Percentiles rank a stretch among this genome's conserved stretches.
Evolutionary conservation across 768 basidiomycete species (phyloP).

Genomic region (Leccinum subgranulosum): DNA sequence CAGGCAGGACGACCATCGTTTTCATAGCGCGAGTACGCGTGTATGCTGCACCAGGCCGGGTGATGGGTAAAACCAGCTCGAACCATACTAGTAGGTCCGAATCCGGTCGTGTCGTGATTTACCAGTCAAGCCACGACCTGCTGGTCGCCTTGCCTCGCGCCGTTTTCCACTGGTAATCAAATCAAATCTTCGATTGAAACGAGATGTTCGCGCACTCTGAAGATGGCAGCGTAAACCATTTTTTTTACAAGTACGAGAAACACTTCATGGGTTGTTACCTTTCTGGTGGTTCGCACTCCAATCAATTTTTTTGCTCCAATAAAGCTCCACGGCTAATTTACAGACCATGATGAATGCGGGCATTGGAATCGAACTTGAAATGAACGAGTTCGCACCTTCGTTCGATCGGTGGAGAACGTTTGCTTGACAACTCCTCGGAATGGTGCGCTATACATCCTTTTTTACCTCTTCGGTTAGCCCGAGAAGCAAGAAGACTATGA

Average conservation of each 20-base stretch:
- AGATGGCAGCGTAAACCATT: neutral
- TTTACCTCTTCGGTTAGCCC: slow-evolving; percentile 15
- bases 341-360: neutral
- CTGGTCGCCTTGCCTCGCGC: neutral
- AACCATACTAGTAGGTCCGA: neutral
- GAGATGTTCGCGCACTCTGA: neutral
- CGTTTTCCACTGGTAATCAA: neutral
- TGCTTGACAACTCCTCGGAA: neutral
- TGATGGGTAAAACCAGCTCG: neutral
- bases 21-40: neutral
- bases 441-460: slow-evolving; percentile 10
- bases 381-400: neutral
- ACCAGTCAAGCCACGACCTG: neutral
- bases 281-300: neutral
- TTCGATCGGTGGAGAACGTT: neutral
- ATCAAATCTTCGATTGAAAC: neutral
- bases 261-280: neutral
- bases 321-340: neutral
- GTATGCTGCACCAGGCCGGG: neutral
- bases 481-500: slow-evolving; percentile 15
- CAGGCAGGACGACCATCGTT: neutral
- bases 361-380: neutral
- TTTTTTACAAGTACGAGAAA: neutral
- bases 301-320: neutral
- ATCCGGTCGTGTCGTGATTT: neutral